Conservation (phyloP, 129 eudicot genomes). For the Tagetes patula region DNA sequence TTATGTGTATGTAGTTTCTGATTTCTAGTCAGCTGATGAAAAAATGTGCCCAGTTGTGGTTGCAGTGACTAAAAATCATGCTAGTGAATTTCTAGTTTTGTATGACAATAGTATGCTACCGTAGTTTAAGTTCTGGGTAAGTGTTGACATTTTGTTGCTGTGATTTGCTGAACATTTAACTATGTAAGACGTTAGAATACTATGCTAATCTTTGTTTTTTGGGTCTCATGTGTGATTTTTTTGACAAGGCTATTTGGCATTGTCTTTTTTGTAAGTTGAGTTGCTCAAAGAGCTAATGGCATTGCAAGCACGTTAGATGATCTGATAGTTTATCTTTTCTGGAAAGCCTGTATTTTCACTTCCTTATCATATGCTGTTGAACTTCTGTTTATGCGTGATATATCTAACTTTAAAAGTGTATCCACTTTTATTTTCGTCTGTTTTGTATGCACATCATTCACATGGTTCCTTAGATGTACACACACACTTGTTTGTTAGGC, state of each 20-base stretch:
- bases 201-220: background rate
- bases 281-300: background rate
- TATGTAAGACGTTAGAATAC: background rate
- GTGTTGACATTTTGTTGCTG: background rate
- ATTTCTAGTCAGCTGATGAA: slow-evolving; percentile 13
- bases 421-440: background rate
- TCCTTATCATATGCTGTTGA: slow-evolving; percentile 1
- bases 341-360: background rate
- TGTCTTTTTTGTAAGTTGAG: slow-evolving; percentile 9
- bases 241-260: background rate
- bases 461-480: background rate
- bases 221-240: background rate
- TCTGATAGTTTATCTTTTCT: background rate
- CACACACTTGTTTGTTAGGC: background rate
- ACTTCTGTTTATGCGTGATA: background rate
- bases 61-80: background rate
- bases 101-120: background rate
- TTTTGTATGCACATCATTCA: background rate
- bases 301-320: background rate
- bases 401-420: background rate
- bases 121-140: background rate
- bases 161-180: background rate
- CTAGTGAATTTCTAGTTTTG: background rate
- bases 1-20: slow-evolving; percentile 8
- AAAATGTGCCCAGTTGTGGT: background rate